Conservation (phyloP, 176 grass and related monocot genomes). For the Leersia perrieri region DNA sequence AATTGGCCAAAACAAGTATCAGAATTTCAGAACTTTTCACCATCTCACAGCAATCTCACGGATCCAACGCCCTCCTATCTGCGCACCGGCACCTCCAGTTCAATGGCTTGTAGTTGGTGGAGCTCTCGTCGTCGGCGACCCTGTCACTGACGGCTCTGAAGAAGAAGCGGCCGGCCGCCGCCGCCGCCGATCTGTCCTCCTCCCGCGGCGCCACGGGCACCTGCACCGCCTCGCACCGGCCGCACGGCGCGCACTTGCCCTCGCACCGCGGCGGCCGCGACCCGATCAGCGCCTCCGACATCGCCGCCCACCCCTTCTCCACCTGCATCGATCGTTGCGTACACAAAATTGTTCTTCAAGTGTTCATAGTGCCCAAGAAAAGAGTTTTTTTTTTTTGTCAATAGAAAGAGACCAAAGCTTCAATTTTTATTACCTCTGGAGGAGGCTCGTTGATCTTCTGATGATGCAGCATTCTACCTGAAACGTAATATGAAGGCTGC, state of each 20-base stretch:
- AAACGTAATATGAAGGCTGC: not conserved
- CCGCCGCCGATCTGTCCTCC: not conserved
- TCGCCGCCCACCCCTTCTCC: not conserved
- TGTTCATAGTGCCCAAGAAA: not conserved
- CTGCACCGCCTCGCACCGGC: slow-evolving; percentile 72
- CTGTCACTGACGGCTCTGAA: not conserved
- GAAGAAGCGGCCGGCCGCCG: not conserved
- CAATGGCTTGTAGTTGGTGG: slow-evolving; percentile 75
- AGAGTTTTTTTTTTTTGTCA: too few species aligned
- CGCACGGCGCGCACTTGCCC: slow-evolving; percentile 52
- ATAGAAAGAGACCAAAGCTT: not conserved
- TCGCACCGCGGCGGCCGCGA: slow-evolving; percentile 77
- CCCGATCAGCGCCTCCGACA: slow-evolving; percentile 45
- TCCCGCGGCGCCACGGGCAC: slow-evolving; percentile 59
- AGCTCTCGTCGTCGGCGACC: slow-evolving; percentile 39
- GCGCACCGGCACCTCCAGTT: slow-evolving; percentile 87
- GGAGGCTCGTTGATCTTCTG: slow-evolving; percentile 15
- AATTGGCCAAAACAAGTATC: not conserved
- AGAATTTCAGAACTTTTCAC: not conserved
- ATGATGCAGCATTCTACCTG: slow-evolving; percentile 34
- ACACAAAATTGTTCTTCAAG: not conserved
- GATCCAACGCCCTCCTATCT: slow-evolving; percentile 37
- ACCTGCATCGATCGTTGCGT: not conserved
- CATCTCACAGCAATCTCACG: slow-evolving; percentile 28
- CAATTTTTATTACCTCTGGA: slow-evolving; percentile 2